Conservation (phyloP, 768 basidiomycete genomes). For the Leucogyrophana mollusca region DNA sequence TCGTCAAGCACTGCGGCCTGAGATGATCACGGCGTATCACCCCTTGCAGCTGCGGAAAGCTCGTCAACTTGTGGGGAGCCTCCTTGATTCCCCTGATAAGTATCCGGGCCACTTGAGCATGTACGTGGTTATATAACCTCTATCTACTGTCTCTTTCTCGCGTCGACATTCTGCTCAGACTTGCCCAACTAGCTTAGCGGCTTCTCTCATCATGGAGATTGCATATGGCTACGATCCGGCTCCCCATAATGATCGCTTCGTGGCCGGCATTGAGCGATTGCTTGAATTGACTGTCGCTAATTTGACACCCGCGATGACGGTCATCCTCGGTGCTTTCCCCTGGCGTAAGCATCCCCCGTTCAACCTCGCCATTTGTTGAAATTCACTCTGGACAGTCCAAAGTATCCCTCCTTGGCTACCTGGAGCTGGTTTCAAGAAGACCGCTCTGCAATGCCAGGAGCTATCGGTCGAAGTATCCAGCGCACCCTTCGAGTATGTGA, state of each 20-base stretch:
- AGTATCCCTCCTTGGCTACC: conserved; percentile 32
- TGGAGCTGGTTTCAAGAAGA: conserved; percentile 30
- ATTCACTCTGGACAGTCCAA: background rate
- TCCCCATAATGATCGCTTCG: conserved; percentile 31
- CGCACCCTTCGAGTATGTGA: conserved; percentile 27
- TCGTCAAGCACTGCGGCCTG: conserved; percentile 12
- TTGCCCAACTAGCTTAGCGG: conserved; percentile 32
- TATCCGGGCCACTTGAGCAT: conserved; percentile 12
- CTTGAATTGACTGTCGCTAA: background rate
- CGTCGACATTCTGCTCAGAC: too few relatives aligned
- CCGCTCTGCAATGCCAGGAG: conserved; percentile 21
- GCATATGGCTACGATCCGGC: conserved; percentile 35
- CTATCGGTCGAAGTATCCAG: conserved; percentile 19
- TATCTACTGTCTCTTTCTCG: too few relatives aligned
- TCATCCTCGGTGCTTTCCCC: conserved; percentile 1
- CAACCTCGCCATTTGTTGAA: too few relatives aligned
- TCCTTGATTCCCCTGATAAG: conserved; percentile 10
- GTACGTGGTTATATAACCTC: too few relatives aligned
- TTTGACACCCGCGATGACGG: conserved; percentile 1
- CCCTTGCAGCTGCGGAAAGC: conserved; percentile 13
- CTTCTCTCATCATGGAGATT: conserved; percentile 29
- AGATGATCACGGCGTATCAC: conserved; percentile 10
- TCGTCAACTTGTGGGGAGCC: conserved; percentile 2
- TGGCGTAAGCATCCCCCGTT: conserved; percentile 4
- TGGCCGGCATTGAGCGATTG: conserved; percentile 22